phyloP scores from a whole-genome alignment of 495 filamentous ascomycete genomes.

The Penicillium paradoxum region DNA sequence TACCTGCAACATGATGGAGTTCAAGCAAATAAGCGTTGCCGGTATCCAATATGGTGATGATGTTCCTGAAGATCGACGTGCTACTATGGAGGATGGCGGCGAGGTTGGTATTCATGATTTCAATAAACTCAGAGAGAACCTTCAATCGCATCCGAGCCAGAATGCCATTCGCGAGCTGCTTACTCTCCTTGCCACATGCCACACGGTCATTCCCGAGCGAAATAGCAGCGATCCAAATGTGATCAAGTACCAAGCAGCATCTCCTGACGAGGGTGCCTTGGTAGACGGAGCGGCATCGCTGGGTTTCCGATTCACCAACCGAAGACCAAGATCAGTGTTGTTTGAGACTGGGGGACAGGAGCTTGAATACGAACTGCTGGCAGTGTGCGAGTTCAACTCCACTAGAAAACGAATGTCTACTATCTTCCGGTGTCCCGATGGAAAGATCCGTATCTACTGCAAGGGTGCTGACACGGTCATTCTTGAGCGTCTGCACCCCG shows the following conservation, averaged over 20 bases:
- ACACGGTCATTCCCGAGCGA: constrained; percentile 94
- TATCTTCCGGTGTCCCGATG: constrained; percentile 94
- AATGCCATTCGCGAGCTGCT: constrained; percentile 86
- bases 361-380: constrained; percentile 83
- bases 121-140: constrained; percentile 66
- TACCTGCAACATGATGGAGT: constrained; percentile 99
- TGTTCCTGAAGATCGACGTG: constrained; percentile 84
- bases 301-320: constrained; percentile 85
- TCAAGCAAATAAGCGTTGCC: constrained; percentile 86
- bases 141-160: constrained; percentile 61
- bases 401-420: constrained; percentile 97
- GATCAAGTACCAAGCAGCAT: constrained; percentile 98
- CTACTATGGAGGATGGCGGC: constrained; percentile 65
- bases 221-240: constrained; percentile 65
- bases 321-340: constrained; percentile 80
- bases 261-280: constrained; percentile 93
- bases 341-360: constrained; percentile 68
- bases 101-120: constrained; percentile 88
- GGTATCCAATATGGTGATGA: constrained; percentile 94
- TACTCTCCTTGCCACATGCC: constrained; percentile 81
- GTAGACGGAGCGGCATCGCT: constrained; percentile 85
- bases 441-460: constrained; percentile 86
- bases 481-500: constrained; percentile 70
- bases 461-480: constrained; percentile 99
- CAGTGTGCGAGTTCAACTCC: constrained; percentile 98